These are phyloP conservation scores for Citrus glauca DNA, from an alignment of 345 rosid genomes.

Conservation along the genomic window DNA sequence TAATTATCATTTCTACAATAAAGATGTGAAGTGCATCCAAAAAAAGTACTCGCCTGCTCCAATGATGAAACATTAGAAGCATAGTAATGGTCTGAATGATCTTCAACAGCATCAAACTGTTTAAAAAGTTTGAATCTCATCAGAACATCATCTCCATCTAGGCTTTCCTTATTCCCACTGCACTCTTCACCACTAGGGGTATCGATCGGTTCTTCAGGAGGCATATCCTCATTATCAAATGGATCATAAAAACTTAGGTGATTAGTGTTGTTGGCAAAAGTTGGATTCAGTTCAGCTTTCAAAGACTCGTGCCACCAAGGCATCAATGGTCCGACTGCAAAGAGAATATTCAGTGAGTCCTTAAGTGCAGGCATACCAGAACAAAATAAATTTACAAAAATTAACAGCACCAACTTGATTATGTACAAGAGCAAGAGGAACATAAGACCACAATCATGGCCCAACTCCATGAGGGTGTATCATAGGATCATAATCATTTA, in stretches of 20 bases:
- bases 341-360: slow-evolving; percentile 8
- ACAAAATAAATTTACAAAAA: neutral
- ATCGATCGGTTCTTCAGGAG: slow-evolving; percentile 30
- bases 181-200: slow-evolving; percentile 14
- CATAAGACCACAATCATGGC: slow-evolving; percentile 7
- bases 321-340: slow-evolving; percentile 4
- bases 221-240: slow-evolving; percentile 13
- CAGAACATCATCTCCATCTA: slow-evolving; percentile 46
- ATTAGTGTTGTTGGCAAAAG: neutral
- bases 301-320: slow-evolving; percentile 14
- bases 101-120: slow-evolving; percentile 74
- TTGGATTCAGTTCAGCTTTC: neutral
- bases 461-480: slow-evolving; percentile 16
- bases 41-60: slow-evolving; percentile 48
- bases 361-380: slow-evolving; percentile 5
- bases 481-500: slow-evolving; percentile 8
- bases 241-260: slow-evolving; percentile 6
- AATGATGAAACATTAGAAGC: slow-evolving; percentile 27
- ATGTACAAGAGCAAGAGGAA: neutral
- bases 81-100: slow-evolving; percentile 63
- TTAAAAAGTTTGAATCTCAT: slow-evolving; percentile 55
- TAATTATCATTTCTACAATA: neutral
- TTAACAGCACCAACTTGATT: slow-evolving; percentile 13
- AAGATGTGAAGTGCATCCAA: slow-evolving; percentile 5
- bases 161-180: slow-evolving; percentile 24